Evolutionary conservation across 176 grass and related monocot species (phyloP).

Genomic region (Poa pratensis): DNA sequence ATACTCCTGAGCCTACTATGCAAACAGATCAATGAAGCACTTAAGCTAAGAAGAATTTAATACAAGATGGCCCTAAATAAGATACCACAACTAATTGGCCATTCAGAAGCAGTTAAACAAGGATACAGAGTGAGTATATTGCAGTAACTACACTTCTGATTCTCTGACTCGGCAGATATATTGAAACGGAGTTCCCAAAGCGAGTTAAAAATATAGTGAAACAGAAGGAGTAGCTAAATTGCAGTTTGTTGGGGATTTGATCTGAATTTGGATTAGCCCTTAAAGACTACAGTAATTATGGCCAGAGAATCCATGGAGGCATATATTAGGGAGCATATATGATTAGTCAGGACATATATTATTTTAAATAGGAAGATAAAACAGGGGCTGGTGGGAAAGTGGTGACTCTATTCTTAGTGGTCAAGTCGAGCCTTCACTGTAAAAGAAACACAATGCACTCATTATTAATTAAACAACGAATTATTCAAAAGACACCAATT

Average conservation of each 20-base stretch:
- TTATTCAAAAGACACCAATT: neutral
- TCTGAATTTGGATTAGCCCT: slow-evolving; percentile 19
- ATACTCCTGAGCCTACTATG: neutral
- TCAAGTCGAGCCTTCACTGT: neutral
- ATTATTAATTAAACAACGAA: neutral
- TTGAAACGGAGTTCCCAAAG: neutral
- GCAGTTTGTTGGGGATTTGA: neutral
- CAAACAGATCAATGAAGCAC: neutral
- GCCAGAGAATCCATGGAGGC: no score
- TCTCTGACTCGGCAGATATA: neutral
- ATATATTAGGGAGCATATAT: neutral
- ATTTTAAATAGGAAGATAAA: neutral
- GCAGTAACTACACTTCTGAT: neutral
- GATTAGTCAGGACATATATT: neutral
- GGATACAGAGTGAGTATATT: neutral
- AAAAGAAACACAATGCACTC: neutral
- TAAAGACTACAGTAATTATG: neutral
- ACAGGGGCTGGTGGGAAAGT: neutral
- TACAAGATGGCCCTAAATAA: neutral
- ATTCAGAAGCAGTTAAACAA: neutral
- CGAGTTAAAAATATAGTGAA: neutral
- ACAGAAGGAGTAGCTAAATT: neutral
- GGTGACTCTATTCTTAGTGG: neutral
- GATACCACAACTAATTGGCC: neutral
- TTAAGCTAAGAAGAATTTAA: neutral